Evolutionary conservation across 2,329 filamentous ascomycete species (phyloP).

Genomic region (Aspergillus fructus): DNA sequence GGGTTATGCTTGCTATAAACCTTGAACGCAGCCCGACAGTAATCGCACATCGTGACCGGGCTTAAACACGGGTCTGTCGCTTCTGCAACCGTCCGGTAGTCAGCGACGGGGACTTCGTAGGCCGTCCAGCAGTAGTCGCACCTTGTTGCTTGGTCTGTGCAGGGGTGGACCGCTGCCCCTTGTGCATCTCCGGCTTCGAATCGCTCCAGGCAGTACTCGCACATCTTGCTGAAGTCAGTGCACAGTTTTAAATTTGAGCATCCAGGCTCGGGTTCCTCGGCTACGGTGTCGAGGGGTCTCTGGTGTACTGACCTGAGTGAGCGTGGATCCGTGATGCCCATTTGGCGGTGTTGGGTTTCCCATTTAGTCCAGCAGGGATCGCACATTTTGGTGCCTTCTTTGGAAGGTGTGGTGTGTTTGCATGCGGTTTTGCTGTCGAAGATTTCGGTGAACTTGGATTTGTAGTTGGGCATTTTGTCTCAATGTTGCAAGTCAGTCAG

Average conservation of each 20-base stretch:
- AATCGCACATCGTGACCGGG: not conserved
- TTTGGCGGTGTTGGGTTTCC: too few relatives aligned
- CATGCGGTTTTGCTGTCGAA: too few relatives aligned
- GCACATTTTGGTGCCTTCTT: too few relatives aligned
- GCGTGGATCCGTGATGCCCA: too few relatives aligned
- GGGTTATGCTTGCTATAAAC: not conserved
- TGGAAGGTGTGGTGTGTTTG: too few relatives aligned
- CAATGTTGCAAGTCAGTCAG: too few relatives aligned
- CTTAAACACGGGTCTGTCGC: not conserved
- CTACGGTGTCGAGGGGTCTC: too few relatives aligned
- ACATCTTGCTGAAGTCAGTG: not conserved
- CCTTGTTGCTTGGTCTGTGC: not conserved
- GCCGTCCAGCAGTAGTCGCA: not conserved
- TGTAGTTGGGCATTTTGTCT: too few relatives aligned
- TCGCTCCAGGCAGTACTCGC: not conserved
- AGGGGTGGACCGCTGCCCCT: not conserved
- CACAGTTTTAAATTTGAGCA: not conserved
- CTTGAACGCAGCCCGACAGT: not conserved
- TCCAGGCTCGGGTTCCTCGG: too few relatives aligned
- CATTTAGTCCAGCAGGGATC: too few relatives aligned
- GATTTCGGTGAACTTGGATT: too few relatives aligned
- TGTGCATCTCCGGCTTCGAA: not conserved
- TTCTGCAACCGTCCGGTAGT: not conserved
- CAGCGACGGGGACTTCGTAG: not conserved
- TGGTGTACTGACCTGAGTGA: too few relatives aligned